Evolutionary conservation across 208 protist genomes (phyloP).

Genomic region (Acanthamoeba rhysodes): DNA sequence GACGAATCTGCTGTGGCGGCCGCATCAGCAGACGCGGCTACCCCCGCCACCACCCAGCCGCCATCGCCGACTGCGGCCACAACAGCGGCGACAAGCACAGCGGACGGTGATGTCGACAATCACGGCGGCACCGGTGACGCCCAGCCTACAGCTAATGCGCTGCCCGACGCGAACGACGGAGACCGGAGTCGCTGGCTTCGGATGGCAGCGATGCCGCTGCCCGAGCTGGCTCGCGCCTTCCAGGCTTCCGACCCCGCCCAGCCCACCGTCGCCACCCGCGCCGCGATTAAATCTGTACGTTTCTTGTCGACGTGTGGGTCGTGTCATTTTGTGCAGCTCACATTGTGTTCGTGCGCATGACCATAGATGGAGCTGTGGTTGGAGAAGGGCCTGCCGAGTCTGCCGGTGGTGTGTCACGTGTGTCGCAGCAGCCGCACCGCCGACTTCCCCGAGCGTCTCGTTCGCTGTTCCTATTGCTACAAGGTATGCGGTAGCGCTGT

Average conservation of each 20-base stretch:
- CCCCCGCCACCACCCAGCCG: too few relatives aligned
- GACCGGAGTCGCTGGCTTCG: not conserved
- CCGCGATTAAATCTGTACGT: not conserved
- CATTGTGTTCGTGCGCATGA: not conserved
- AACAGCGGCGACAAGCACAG: too few relatives aligned
- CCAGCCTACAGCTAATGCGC: not conserved
- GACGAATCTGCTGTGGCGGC: too few relatives aligned
- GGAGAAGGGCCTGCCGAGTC: not conserved
- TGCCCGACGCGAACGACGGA: not conserved
- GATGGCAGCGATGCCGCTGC: not conserved
- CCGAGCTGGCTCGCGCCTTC: not conserved
- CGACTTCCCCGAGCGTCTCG: not conserved
- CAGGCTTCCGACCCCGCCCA: not conserved
- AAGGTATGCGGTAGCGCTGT: not conserved
- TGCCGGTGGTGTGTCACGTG: not conserved
- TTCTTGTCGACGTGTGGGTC: not conserved
- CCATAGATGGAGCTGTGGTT: not conserved
- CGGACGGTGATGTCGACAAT: too few relatives aligned
- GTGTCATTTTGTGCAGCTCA: not conserved
- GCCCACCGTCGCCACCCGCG: not conserved
- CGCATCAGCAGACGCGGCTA: too few relatives aligned
- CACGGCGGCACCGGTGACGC: too few relatives aligned
- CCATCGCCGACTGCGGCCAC: too few relatives aligned
- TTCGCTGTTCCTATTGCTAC: conserved; percentile 5
- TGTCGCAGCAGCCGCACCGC: not conserved